These are phyloP conservation scores for Tricholoma flavovirens DNA, from an alignment of 768 basidiomycete species.

Conservation along the genomic window DNA sequence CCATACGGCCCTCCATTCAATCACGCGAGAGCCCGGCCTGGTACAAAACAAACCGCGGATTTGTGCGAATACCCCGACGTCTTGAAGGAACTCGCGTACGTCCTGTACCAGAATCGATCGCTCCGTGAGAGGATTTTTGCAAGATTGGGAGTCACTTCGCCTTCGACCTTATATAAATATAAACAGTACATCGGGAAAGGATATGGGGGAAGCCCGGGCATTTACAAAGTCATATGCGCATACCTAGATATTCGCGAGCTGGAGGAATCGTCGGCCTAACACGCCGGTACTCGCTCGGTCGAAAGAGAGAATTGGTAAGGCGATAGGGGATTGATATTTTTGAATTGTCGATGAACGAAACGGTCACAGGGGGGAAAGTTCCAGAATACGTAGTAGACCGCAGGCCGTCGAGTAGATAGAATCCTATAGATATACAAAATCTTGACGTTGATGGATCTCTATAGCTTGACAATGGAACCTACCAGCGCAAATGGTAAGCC, in stretches of 20 bases:
- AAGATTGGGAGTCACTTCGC: background rate
- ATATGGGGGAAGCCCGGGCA: background rate
- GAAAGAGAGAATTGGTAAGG: background rate
- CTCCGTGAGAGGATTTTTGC: background rate
- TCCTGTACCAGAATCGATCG: background rate
- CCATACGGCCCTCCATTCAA: background rate
- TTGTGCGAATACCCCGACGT: background rate
- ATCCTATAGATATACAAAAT: background rate
- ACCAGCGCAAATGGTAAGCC: background rate
- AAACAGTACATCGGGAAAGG: background rate
- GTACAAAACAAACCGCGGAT: background rate
- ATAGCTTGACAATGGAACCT: background rate
- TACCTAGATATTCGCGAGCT: background rate
- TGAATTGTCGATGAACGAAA: background rate
- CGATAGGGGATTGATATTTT: background rate
- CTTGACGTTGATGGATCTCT: background rate
- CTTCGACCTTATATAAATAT: background rate
- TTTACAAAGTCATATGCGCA: background rate
- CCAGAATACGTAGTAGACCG: background rate
- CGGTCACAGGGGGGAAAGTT: background rate
- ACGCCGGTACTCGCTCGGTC: background rate
- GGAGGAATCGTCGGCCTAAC: background rate
- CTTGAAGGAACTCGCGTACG: background rate
- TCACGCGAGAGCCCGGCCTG: background rate
- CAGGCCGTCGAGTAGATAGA: background rate